Evolutionary conservation across 176 grass and related monocot genomes (phyloP).

Genomic region (Ampelocalamus luodianensis): DNA sequence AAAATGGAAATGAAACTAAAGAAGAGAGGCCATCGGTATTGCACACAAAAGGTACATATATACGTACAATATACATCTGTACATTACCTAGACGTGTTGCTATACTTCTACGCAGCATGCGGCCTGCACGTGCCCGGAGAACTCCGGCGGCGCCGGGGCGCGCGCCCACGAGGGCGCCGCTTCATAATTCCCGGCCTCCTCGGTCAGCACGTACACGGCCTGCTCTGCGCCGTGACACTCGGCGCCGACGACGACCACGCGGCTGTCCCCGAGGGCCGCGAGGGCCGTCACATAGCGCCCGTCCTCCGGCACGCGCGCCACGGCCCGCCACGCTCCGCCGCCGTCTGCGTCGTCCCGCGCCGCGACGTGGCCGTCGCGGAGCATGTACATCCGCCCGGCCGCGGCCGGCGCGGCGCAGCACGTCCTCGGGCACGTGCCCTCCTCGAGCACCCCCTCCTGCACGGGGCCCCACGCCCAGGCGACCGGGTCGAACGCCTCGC

Average conservation of each 20-base stretch:
- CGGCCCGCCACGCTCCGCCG: constrained; percentile 37
- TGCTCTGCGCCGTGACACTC: constrained; percentile 41
- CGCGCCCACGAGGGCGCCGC: constrained; percentile 47
- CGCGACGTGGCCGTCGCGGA: constrained; percentile 33
- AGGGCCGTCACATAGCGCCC: constrained; percentile 32
- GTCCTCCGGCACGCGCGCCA: constrained; percentile 55
- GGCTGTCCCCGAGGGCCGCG: constrained; percentile 35
- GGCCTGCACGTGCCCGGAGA: constrained; percentile 63
- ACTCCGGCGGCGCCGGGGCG: constrained; percentile 42
- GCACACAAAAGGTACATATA: not conserved
- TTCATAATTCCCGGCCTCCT: not conserved
- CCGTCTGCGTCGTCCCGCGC: constrained; percentile 24
- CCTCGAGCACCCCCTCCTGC: constrained; percentile 53
- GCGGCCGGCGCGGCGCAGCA: constrained; percentile 43
- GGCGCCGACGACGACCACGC: not conserved
- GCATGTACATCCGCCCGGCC: constrained; percentile 51
- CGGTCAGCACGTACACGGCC: constrained; percentile 44
- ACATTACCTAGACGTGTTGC: not conserved
- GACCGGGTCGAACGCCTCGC: constrained; percentile 55
- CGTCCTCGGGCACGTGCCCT: constrained; percentile 50
- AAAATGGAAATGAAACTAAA: too few species aligned
- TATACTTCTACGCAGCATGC: constrained; percentile 59
- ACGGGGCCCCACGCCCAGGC: constrained; percentile 53
- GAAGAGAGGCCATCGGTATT: too few species aligned
- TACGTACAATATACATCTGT: not conserved